Conservation (phyloP, 139 green algal genomes). For the Gonium pectorale region DNA sequence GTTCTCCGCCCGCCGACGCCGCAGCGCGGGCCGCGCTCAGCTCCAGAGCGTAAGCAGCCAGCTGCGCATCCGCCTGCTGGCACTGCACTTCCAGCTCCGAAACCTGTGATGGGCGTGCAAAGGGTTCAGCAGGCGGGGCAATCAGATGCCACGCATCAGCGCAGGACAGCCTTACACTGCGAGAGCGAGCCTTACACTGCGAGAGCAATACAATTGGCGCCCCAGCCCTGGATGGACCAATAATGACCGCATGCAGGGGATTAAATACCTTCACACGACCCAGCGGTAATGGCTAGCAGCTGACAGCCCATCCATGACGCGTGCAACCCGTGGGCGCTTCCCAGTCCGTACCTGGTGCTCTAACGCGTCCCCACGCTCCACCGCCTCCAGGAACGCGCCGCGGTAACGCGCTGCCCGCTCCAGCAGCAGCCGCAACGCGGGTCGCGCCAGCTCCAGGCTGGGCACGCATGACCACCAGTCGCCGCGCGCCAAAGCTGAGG, state of each 20-base stretch:
- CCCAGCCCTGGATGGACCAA: too few species aligned
- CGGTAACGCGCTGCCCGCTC: slow-evolving; percentile 30
- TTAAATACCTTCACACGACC: too few species aligned
- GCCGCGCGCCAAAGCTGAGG: neutral
- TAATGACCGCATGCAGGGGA: too few species aligned
- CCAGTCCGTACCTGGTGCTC: slow-evolving; percentile 37
- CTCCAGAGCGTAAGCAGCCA: slow-evolving; percentile 22
- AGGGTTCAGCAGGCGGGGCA: too few species aligned
- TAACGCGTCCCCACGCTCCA: neutral
- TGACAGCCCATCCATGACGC: too few species aligned
- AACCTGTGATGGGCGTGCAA: neutral
- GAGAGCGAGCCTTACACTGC: too few species aligned
- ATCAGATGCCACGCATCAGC: too few species aligned
- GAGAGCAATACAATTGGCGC: too few species aligned
- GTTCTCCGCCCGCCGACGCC: slow-evolving; percentile 6
- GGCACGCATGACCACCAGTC: slow-evolving; percentile 38
- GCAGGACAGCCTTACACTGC: too few species aligned
- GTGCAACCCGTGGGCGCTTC: too few species aligned
- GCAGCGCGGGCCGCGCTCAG: slow-evolving; percentile 22
- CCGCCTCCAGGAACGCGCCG: neutral
- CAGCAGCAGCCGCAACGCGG: slow-evolving; percentile 25
- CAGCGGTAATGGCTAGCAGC: too few species aligned
- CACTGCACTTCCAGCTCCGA: slow-evolving; percentile 32
- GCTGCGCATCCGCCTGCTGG: slow-evolving; percentile 22
- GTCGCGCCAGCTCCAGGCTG: slow-evolving; percentile 12